Evolutionary conservation across 129 eudicot species (phyloP).

Genomic region (Calendula officinalis): DNA sequence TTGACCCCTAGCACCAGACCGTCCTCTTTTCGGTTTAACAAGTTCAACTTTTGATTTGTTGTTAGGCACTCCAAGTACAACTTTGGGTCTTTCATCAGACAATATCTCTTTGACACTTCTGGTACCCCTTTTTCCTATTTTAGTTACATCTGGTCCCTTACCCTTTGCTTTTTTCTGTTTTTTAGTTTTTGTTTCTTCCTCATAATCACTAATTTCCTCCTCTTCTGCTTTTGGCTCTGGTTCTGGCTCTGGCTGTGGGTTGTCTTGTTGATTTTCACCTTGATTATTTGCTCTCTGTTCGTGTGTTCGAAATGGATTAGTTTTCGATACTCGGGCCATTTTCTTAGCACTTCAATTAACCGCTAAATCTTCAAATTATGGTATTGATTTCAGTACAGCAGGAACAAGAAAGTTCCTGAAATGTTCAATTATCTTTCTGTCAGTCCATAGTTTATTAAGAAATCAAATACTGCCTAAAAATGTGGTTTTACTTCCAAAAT

Average conservation of each 20-base stretch:
- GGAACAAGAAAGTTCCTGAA: constrained; percentile 21
- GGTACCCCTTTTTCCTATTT: not conserved
- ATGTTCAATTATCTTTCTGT: no score
- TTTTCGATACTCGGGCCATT: constrained; percentile 15
- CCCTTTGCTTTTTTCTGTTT: constrained; percentile 1
- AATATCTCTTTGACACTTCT: not conserved
- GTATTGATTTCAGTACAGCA: constrained; percentile 5
- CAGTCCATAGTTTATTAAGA: no score
- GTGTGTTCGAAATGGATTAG: not conserved
- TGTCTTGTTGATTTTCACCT: not conserved
- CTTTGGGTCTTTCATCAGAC: not conserved
- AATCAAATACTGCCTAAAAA: no score
- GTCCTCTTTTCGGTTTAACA: not conserved
- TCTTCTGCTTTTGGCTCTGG: constrained; percentile 1
- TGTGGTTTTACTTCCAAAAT: no score
- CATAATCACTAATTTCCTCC: not conserved
- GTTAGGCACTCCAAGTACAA: not conserved
- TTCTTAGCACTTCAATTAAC: not conserved
- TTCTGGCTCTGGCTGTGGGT: not conserved
- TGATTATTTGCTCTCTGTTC: not conserved
- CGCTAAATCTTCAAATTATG: not conserved
- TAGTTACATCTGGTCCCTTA: constrained; percentile 2
- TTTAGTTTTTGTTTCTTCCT: not conserved
- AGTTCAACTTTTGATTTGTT: not conserved
- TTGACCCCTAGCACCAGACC: constrained; percentile 2